phyloP scores from a whole-genome alignment of 495 filamentous ascomycete species.

The Alectoria sarmentosa region DNA sequence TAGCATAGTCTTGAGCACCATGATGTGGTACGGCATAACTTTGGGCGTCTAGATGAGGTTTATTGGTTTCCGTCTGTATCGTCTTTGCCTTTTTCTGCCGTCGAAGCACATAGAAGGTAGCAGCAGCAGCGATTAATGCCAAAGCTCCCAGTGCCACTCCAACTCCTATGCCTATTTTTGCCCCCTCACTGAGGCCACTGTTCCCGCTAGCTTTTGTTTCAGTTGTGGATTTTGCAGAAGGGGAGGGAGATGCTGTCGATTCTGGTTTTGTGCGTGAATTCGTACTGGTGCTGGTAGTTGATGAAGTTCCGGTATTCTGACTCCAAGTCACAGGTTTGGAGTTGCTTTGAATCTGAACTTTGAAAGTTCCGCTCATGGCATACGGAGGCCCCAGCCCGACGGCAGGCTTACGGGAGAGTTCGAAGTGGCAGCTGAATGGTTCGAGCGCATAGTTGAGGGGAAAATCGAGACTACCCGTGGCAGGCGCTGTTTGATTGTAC shows the following conservation, averaged over 20 bases:
- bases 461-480: background rate
- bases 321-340: background rate
- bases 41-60: background rate
- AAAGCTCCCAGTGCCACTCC: constrained; percentile 7
- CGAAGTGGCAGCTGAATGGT: constrained; percentile 9
- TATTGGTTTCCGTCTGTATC: background rate
- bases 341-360: background rate
- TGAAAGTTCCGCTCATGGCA: background rate
- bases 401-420: background rate
- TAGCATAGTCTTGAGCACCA: background rate
- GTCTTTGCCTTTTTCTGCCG: background rate
- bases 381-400: background rate
- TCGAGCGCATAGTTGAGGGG: constrained; percentile 3
- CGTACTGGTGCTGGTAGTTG: background rate
- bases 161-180: constrained; percentile 4
- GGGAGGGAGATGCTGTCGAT: background rate
- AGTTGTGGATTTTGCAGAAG: background rate
- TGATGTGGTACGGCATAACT: background rate
- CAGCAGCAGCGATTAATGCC: background rate
- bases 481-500: constrained; percentile 3
- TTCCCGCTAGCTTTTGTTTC: background rate
- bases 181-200: background rate
- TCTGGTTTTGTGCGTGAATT: background rate
- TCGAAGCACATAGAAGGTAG: background rate
- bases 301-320: background rate